phyloP scores from a whole-genome alignment of 2,329 filamentous ascomycete genomes.

The Alternaria triticimaculans region DNA sequence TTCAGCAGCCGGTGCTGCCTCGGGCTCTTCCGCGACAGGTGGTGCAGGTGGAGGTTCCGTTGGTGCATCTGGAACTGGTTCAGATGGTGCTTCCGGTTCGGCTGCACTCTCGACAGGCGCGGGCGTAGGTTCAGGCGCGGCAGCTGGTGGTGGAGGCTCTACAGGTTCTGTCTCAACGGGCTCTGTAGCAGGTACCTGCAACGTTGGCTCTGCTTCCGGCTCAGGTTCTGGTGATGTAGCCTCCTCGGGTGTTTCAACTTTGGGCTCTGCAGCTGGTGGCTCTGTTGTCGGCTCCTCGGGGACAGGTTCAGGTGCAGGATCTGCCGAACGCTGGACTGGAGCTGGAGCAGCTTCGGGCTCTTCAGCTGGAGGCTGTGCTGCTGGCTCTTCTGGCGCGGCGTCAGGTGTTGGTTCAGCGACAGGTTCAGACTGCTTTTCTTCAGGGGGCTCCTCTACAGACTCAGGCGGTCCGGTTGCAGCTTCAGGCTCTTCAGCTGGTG shows the following conservation, averaged over 20 bases:
- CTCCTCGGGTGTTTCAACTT: neutral
- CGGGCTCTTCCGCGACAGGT: neutral
- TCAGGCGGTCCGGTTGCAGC: neutral
- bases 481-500: neutral
- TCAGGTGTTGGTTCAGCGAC: neutral
- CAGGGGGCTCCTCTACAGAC: neutral
- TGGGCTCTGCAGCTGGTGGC: neutral
- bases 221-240: neutral
- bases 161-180: constrained; percentile 1
- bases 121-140: neutral
- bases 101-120: neutral
- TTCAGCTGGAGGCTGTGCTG: neutral
- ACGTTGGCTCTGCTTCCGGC: neutral
- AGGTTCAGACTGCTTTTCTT: neutral
- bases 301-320: neutral
- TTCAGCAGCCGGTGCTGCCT: neutral
- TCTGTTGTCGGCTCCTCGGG: neutral
- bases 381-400: neutral
- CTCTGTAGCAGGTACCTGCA: constrained; percentile 3
- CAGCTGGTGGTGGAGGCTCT: neutral
- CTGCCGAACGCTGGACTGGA: neutral
- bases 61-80: constrained; percentile 3
- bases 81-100: neutral
- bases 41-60: neutral
- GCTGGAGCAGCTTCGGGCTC: neutral